Evolutionary conservation across 495 filamentous ascomycete species (phyloP), one percentile per base, ranked within the genome.

Genomic region (Tuber brumale): DNA sequence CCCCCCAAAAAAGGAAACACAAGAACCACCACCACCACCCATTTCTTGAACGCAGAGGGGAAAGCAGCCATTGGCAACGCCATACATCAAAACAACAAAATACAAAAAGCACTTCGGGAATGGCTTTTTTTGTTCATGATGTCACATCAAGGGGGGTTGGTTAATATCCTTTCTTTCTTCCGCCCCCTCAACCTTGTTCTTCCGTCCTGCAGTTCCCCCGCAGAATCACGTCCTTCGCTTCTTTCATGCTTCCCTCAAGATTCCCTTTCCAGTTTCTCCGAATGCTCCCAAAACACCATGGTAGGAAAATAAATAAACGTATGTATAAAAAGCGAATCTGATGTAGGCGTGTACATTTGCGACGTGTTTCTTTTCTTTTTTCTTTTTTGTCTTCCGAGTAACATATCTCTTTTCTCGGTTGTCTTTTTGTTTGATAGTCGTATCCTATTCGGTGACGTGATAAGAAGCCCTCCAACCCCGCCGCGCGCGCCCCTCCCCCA

Each of bases 331-430:
- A 78, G 74, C 66, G 76, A 73, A 66, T 31, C 27, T 66, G 57
- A 31, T 66, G 27, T 66, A n/a, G 57, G 27, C 57, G 57, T 80
- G 77, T 80, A 80, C 78, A 80, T 66, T 66, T 80, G 70, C 23
- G 71, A 76, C 73, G 73, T 79, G 77, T 78, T 78, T 78, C 48
- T 73, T 77, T 75, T 78, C 77, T 79, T 77, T 73, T 31, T 57
- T 75, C 70, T 71, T 61, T 48, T 23, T 73, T 73, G 69, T 73
- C 70, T 73, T 73, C 76, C 72, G 45, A 74, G 76, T 77, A 75
- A 75, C 70, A 76, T 78, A 71, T 77, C 73, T 72, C 44, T 76
- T 73, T 72, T 14, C 44, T 46, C 66, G 48, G 27, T 42, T 69
- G 31, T 31, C n/a, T 76, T 39, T 66, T 51, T 12, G 70, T 51